phyloP scores from a whole-genome alignment of 805 yeast species.

The Pichia sporocuriosa region DNA sequence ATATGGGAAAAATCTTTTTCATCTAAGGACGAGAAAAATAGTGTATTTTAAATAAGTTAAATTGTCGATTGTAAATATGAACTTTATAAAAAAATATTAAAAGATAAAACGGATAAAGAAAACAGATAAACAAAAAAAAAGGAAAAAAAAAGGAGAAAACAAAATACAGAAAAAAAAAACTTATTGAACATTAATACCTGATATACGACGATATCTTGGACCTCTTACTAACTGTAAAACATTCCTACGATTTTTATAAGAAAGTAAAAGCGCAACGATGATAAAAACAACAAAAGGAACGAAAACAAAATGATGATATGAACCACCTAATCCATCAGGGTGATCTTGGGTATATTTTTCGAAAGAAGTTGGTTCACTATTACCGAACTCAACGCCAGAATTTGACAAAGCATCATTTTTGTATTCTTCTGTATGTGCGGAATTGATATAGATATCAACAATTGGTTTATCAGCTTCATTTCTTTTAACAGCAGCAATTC shows the following conservation, averaged over 20 bases:
- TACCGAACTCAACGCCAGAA: no score
- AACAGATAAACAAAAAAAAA: neutral
- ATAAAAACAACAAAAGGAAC: constrained; percentile 14
- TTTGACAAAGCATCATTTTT: neutral
- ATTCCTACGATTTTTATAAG: constrained; percentile 17
- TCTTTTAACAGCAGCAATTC: constrained; percentile 53
- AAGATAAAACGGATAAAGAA: neutral
- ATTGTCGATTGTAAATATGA: no score
- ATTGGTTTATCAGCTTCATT: constrained; percentile 35
- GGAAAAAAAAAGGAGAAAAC: neutral
- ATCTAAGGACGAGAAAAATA: no score
- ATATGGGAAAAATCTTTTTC: constrained; percentile 2
- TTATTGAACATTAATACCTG: constrained; percentile 8
- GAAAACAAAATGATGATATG: constrained; percentile 12
- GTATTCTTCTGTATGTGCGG: constrained; percentile 10
- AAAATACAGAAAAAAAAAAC: neutral
- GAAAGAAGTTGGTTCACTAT: neutral
- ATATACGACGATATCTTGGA: constrained; percentile 26
- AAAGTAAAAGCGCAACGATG: constrained; percentile 10
- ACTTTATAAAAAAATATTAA: neutral
- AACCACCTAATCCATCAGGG: constrained; percentile 5
- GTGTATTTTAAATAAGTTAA: no score
- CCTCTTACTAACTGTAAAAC: constrained; percentile 21
- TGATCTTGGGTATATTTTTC: constrained; percentile 2
- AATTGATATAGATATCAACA: constrained; percentile 35